A percentile compares a stretch with the other conserved stretches of the same genome.
These are phyloP conservation scores for Salisapilia sapeloensis DNA, from an alignment of 352 stramenopile species.

Conservation along the genomic window DNA sequence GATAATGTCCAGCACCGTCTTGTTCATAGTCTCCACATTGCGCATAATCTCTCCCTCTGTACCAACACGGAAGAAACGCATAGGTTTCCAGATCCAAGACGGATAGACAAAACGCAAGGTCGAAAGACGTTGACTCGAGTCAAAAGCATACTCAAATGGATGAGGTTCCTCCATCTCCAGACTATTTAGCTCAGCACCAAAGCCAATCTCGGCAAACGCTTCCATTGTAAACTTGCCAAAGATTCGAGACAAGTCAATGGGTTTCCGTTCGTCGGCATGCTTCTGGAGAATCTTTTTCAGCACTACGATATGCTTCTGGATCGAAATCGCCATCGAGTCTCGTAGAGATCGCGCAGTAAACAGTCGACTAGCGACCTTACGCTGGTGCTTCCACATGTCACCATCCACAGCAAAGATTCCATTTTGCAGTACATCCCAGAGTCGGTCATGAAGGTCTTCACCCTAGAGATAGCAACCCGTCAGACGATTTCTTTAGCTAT, in stretches of 20 bases:
- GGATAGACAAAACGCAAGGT: conserved; percentile 4
- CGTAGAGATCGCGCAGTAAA: conserved; percentile 18
- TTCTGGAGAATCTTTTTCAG: conserved; percentile 9
- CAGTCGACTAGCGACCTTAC: conserved; percentile 27
- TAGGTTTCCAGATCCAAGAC: conserved; percentile 12
- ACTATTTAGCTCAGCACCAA: conserved; percentile 8
- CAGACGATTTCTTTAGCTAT: too few relatives aligned
- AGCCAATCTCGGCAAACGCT: conserved; percentile 22
- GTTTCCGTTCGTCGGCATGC: neutral
- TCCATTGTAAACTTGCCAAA: conserved; percentile 33
- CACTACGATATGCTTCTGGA: conserved; percentile 7
- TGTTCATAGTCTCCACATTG: conserved; percentile 7
- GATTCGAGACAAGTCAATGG: conserved; percentile 15
- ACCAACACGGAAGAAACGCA: conserved; percentile 11
- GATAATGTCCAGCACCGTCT: conserved; percentile 6
- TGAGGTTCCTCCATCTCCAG: conserved; percentile 3
- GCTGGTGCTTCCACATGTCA: conserved; percentile 18
- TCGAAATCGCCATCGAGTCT: conserved; percentile 15
- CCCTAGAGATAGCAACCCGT: too few relatives aligned
- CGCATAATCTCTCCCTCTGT: conserved; percentile 10
- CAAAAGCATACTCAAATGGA: conserved; percentile 9
- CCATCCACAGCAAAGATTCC: conserved; percentile 21
- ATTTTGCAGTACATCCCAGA: conserved; percentile 14
- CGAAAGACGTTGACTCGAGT: conserved; percentile 5
- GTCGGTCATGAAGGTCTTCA: conserved; percentile 8